Evolutionary conservation across 345 rosid species (phyloP).

Genomic region (Erucastrum elatum): DNA sequence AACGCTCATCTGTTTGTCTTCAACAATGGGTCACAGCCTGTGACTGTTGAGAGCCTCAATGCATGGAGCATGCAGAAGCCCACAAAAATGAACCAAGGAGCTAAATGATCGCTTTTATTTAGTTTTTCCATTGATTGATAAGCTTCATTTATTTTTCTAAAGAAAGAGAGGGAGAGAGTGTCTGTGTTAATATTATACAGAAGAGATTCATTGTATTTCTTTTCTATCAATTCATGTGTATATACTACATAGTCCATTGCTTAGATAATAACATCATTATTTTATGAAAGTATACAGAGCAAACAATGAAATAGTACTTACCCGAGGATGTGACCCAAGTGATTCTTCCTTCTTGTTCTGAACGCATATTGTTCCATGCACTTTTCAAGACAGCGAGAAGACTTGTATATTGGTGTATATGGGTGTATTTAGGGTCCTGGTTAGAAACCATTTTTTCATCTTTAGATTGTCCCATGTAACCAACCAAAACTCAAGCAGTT

Average conservation of each 20-base stretch:
- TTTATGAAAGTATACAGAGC: too few relatives aligned
- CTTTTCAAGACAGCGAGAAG: too few relatives aligned
- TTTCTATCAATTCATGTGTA: background rate
- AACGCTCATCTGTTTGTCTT: conserved; percentile 65
- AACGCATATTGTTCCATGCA: too few relatives aligned
- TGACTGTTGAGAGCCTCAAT: conserved; percentile 55
- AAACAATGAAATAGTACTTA: too few relatives aligned
- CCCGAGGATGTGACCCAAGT: too few relatives aligned
- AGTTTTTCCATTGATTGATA: background rate
- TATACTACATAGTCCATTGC: background rate
- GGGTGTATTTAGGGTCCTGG: too few relatives aligned
- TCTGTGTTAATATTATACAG: background rate
- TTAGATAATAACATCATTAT: background rate
- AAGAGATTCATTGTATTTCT: too few relatives aligned
- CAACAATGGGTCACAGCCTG: conserved; percentile 62
- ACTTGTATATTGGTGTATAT: too few relatives aligned
- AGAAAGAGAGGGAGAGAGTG: background rate
- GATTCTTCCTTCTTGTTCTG: too few relatives aligned
- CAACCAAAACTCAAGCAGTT: too few relatives aligned
- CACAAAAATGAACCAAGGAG: conserved; percentile 39
- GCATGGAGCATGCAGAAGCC: conserved; percentile 86
- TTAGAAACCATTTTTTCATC: too few relatives aligned
- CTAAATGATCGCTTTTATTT: conserved; percentile 12
- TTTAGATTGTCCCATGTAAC: too few relatives aligned
- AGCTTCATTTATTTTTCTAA: background rate